phyloP scores from a whole-genome alignment of 768 basidiomycete species.

The Rhizopogon salebrosus region DNA sequence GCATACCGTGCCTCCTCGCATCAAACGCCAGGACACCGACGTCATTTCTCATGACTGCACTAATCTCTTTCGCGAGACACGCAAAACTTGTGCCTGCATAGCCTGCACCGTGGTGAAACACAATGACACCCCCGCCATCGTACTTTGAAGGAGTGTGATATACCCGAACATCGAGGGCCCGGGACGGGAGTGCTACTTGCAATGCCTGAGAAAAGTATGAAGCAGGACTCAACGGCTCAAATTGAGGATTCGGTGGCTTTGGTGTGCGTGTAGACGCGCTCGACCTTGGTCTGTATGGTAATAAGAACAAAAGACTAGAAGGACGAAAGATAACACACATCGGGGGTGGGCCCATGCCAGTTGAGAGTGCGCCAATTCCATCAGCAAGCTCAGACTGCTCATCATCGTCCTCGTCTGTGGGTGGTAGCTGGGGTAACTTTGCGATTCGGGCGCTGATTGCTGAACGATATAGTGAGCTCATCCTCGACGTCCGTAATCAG shows the following conservation, averaged over 20 bases:
- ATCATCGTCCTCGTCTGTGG: slow-evolving; percentile 37
- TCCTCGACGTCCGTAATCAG: slow-evolving; percentile 18
- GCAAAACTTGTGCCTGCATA: slow-evolving; percentile 90
- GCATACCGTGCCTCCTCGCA: slow-evolving; percentile 81
- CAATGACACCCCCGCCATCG: slow-evolving; percentile 55
- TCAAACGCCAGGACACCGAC: slow-evolving; percentile 82
- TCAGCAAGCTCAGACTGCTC: slow-evolving; percentile 50
- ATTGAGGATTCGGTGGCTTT: slow-evolving; percentile 52
- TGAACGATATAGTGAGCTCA: slow-evolving; percentile 75
- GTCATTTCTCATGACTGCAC: slow-evolving; percentile 54
- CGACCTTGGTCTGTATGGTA: slow-evolving; percentile 2
- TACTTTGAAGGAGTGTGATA: slow-evolving; percentile 75
- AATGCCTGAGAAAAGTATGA: slow-evolving; percentile 76
- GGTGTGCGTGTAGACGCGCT: slow-evolving; percentile 24
- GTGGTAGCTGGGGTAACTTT: slow-evolving; percentile 62
- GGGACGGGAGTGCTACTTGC: slow-evolving; percentile 61
- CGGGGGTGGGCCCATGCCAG: slow-evolving; percentile 57
- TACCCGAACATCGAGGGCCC: slow-evolving; percentile 64
- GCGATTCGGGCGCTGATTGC: slow-evolving; percentile 71
- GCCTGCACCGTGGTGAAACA: slow-evolving; percentile 96
- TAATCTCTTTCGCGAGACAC: slow-evolving; percentile 79
- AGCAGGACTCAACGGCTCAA: slow-evolving; percentile 71
- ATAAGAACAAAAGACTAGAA: slow-evolving; percentile 12
- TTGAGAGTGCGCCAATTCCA: slow-evolving; percentile 55
- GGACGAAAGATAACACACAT: slow-evolving; percentile 37